Conservation (phyloP, 331 rosid species). For the Saraca asoca region DNA sequence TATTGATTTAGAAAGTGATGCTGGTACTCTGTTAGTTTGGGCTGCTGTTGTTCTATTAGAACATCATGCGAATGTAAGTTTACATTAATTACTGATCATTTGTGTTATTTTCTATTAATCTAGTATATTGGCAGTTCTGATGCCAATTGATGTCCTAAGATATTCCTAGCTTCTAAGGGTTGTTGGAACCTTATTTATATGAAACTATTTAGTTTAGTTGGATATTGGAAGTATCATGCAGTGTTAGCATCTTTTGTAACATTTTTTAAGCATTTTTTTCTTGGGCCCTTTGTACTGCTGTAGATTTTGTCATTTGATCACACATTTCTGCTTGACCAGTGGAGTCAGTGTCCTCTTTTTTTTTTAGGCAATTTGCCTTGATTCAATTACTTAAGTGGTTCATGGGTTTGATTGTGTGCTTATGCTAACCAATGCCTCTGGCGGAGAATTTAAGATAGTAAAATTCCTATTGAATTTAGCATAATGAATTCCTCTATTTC, state of each 20-base stretch:
- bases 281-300: neutral
- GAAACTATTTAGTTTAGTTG: slow-evolving; percentile 2
- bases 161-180: neutral
- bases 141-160: slow-evolving; percentile 1
- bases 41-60: slow-evolving; percentile 84
- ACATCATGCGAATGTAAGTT: slow-evolving; percentile 72
- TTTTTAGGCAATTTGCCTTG: neutral
- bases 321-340: neutral
- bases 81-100: slow-evolving; percentile 10
- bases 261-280: neutral
- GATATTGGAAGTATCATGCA: neutral
- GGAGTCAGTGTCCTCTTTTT: slow-evolving; percentile 6
- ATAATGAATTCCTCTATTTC: neutral
- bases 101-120: neutral
- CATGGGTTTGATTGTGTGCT: neutral
- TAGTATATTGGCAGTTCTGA: neutral
- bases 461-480: neutral
- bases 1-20: slow-evolving; percentile 80
- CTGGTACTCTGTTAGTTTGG: slow-evolving; percentile 90
- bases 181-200: neutral
- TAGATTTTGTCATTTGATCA: neutral
- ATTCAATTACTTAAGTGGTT: slow-evolving; percentile 8
- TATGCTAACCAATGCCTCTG: neutral
- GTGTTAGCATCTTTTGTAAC: neutral
- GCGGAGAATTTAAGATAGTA: neutral